Conservation (phyloP, 164 flowering plant species). For the Umbellularia californica region DNA sequence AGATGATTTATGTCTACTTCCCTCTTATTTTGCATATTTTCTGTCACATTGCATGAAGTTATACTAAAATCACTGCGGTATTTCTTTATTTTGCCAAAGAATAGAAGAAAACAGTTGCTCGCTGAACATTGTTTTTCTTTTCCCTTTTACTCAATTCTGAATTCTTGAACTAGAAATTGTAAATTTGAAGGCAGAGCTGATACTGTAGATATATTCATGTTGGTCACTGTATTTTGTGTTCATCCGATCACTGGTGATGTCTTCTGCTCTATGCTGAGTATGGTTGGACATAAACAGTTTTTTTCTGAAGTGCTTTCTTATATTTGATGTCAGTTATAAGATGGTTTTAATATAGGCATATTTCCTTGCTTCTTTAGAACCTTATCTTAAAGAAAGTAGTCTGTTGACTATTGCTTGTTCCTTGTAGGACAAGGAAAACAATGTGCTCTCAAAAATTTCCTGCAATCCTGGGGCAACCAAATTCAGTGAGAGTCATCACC, state of each 20-base stretch:
- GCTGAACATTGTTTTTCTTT: background rate
- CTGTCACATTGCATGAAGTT: background rate
- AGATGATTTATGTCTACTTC: too few species aligned
- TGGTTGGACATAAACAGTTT: background rate
- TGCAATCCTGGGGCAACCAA: constrained; percentile 7
- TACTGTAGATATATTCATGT: background rate
- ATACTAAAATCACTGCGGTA: too few species aligned
- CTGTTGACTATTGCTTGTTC: constrained; percentile 3
- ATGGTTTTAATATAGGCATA: background rate
- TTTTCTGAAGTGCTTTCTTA: too few species aligned
- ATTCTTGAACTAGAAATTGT: background rate
- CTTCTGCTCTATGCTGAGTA: background rate
- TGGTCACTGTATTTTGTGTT: background rate
- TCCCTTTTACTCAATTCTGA: background rate
- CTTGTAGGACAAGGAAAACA: constrained; percentile 16
- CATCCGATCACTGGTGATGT: background rate
- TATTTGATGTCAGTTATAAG: background rate
- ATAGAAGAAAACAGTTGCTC: too few species aligned
- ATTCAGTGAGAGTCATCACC: constrained; percentile 11
- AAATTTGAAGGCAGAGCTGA: background rate
- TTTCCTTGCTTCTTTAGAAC: background rate
- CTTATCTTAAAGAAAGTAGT: background rate
- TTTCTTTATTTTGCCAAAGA: background rate
- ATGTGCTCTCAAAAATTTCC: constrained; percentile 10
- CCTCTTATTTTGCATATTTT: background rate